Conservation (phyloP, 768 basidiomycete genomes). For the Cystobasidium onofrii region DNA sequence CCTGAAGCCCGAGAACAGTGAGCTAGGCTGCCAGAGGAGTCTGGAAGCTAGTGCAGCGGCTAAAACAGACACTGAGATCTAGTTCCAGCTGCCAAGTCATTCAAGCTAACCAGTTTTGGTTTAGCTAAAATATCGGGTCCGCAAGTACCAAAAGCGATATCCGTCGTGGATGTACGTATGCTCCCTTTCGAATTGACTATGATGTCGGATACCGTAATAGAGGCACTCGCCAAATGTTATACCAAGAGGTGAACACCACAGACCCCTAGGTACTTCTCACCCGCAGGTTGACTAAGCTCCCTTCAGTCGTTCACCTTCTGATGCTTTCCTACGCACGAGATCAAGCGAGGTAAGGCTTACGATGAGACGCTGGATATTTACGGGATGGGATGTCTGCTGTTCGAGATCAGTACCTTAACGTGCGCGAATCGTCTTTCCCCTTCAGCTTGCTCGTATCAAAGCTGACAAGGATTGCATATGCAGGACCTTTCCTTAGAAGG, state of each 20-base stretch:
- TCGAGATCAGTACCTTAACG: conserved; percentile 3
- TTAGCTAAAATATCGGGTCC: neutral
- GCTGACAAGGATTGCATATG: neutral
- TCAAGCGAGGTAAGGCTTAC: neutral
- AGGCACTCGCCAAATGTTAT: neutral
- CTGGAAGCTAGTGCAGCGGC: neutral
- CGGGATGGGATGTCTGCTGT: conserved; percentile 12
- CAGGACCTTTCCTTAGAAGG: neutral
- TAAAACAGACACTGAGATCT: neutral
- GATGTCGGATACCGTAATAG: neutral
- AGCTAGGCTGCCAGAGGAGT: neutral
- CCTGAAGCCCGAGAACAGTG: conserved; percentile 10
- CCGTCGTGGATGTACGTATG: neutral
- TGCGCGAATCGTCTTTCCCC: neutral
- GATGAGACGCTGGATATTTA: conserved; percentile 2
- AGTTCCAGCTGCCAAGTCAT: neutral
- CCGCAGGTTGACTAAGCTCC: neutral
- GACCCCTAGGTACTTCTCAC: conserved; percentile 12
- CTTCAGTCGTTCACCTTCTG: neutral
- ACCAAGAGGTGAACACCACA: neutral
- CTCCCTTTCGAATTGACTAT: neutral
- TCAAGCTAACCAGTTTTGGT: neutral
- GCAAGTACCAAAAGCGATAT: neutral
- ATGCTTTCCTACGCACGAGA: neutral
- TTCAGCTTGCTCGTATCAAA: neutral